These are phyloP conservation scores for Syzygium malaccense DNA, from an alignment of 441 rosid genomes.

Conservation along the genomic window DNA sequence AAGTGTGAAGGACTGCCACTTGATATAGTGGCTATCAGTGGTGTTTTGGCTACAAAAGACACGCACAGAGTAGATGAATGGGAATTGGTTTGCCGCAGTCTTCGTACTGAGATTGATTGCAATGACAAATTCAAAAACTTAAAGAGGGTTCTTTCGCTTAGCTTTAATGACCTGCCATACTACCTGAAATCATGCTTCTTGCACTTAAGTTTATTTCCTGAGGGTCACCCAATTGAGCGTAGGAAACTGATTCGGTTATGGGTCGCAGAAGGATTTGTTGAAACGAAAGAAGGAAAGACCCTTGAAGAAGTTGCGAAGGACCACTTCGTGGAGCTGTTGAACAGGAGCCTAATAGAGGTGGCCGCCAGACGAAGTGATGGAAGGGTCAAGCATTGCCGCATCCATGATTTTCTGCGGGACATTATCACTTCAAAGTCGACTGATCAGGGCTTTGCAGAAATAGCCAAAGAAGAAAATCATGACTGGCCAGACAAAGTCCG, in stretches of 20 bases:
- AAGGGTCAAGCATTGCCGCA: not conserved
- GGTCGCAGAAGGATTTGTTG: constrained; percentile 7
- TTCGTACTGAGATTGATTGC: not conserved
- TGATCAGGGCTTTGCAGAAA: not conserved
- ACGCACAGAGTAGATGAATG: not conserved
- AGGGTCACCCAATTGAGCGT: not conserved
- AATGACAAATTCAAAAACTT: not conserved
- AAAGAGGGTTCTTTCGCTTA: not conserved
- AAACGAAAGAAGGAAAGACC: constrained; percentile 2
- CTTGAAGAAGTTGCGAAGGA: constrained; percentile 6
- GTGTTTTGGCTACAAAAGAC: not conserved
- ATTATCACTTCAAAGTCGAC: not conserved
- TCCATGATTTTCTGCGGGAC: constrained; percentile 4
- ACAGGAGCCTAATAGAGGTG: constrained; percentile 1
- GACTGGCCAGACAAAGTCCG: not conserved
- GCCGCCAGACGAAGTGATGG: not conserved
- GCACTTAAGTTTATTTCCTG: constrained; percentile 3
- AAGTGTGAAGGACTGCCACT: constrained; percentile 8
- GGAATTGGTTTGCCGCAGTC: not conserved
- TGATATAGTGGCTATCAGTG: constrained; percentile 12
- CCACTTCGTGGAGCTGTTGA: not conserved
- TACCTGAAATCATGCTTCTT: constrained; percentile 2
- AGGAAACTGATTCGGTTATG: not conserved
- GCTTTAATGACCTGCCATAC: constrained; percentile 4
- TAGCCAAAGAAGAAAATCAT: not conserved